phyloP scores from a whole-genome alignment of 116 monocot genomes.

The Posidonia oceanica region DNA sequence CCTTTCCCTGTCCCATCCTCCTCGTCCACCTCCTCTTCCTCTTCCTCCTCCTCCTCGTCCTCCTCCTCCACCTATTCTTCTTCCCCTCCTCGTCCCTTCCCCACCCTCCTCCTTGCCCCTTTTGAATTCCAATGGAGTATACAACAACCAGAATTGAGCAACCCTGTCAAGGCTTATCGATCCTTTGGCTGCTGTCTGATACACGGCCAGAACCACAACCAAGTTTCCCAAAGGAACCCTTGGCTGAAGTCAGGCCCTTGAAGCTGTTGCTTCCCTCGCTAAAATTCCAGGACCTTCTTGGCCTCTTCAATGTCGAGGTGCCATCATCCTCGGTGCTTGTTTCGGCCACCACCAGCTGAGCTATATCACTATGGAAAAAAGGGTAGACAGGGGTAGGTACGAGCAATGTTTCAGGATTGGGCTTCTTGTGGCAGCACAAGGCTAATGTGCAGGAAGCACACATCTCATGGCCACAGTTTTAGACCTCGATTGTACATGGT shows the following conservation, averaged over 20 bases:
- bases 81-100: no score
- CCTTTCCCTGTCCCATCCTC: no score
- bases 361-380: constrained; percentile 64
- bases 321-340: constrained; percentile 7
- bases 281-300: constrained; percentile 25
- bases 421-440: constrained; percentile 85
- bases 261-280: constrained; percentile 82
- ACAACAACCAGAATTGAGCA: background rate
- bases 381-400: constrained; percentile 46
- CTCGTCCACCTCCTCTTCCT: no score
- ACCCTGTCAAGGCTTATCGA: constrained; percentile 38
- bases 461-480: constrained; percentile 84
- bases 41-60: no score
- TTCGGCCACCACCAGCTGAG: constrained; percentile 43
- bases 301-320: constrained; percentile 24
- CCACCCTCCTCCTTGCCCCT: no score
- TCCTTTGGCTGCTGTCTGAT: constrained; percentile 19
- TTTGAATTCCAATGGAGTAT: background rate
- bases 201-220: constrained; percentile 28
- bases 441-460: constrained; percentile 84
- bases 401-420: constrained; percentile 39
- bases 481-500: constrained; percentile 66
- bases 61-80: no score
- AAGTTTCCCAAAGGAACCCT: constrained; percentile 60
- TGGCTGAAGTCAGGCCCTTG: constrained; percentile 51